Evolutionary conservation across 352 stramenopile genomes (phyloP).

Genomic region (Phytopythium sindhum): DNA sequence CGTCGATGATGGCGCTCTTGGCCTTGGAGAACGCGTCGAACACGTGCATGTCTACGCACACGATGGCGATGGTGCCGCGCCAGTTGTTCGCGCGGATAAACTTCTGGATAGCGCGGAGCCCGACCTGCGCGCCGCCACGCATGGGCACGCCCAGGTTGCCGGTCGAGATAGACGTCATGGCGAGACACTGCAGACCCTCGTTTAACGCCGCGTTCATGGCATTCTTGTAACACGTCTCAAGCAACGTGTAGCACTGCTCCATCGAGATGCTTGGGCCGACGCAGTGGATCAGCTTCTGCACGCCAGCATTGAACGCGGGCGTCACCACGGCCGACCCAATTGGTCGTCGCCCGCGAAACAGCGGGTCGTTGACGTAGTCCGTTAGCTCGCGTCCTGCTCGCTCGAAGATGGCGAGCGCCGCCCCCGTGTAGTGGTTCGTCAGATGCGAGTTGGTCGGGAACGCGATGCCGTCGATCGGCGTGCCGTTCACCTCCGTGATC

Average conservation of each 20-base stretch:
- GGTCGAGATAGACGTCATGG: conserved; percentile 60
- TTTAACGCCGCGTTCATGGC: conserved; percentile 30
- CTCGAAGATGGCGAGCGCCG: conserved; percentile 32
- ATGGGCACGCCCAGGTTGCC: conserved; percentile 36
- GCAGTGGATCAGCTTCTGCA: conserved; percentile 53
- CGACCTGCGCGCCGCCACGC: conserved; percentile 29
- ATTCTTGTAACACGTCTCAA: conserved; percentile 43
- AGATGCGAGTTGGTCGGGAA: conserved; percentile 40
- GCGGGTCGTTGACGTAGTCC: conserved; percentile 27
- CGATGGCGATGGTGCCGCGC: conserved; percentile 30
- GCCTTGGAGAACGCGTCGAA: conserved; percentile 21
- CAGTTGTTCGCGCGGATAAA: conserved; percentile 35
- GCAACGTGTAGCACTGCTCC: conserved; percentile 27
- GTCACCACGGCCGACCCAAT: conserved; percentile 38
- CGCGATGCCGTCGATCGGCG: conserved; percentile 36
- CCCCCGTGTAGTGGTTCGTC: conserved; percentile 31
- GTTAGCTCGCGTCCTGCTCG: conserved; percentile 35
- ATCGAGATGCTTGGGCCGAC: conserved; percentile 38
- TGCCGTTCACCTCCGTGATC: conserved; percentile 19
- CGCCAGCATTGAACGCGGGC: conserved; percentile 43
- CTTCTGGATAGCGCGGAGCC: conserved; percentile 40
- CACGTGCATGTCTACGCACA: conserved; percentile 30
- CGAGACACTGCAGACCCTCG: conserved; percentile 41
- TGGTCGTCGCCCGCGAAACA: conserved; percentile 22
- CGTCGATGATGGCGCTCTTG: conserved; percentile 16